phyloP scores from a whole-genome alignment of 1,139 yeast species.

The Hanseniaspora sp. region DNA sequence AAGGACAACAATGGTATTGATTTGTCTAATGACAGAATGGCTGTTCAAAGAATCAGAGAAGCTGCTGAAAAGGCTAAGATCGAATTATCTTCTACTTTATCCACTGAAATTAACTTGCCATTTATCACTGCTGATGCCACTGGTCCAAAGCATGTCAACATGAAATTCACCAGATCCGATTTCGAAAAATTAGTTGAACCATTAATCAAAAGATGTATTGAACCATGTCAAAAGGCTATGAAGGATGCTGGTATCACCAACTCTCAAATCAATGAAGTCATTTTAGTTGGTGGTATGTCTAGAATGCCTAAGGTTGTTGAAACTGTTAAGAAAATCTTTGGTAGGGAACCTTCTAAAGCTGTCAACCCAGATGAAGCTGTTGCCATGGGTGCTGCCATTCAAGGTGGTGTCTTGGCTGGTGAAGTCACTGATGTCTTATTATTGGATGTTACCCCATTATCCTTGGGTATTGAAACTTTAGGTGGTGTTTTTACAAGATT shows the following conservation, averaged over 20 bases:
- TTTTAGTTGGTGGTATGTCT: conserved; percentile 99
- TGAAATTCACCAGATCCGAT: conserved; percentile 84
- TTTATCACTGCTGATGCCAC: conserved; percentile 76
- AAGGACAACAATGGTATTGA: conserved; percentile 78
- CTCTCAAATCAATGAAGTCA: conserved; percentile 85
- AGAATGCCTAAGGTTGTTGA: conserved; percentile 99
- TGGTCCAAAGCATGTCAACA: conserved; percentile 97
- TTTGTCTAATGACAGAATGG: conserved; percentile 89
- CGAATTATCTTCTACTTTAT: conserved; percentile 85
- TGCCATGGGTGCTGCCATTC: conserved; percentile 99
- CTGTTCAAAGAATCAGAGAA: conserved; percentile 98
- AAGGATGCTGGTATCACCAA: conserved; percentile 87
- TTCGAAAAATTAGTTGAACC: conserved; percentile 86
- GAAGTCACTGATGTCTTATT: conserved; percentile 92
- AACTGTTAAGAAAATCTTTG: conserved; percentile 85
- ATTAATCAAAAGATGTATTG: conserved; percentile 81
- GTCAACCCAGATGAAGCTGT: conserved; percentile 99
- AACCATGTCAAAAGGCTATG: conserved; percentile 96
- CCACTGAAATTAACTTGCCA: conserved; percentile 93
- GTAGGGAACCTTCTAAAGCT: conserved; percentile 94
- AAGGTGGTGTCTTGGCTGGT: conserved; percentile 98
- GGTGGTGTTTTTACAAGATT: conserved; percentile 98
- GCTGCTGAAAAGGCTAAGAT: conserved; percentile 99
- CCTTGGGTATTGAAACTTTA: conserved; percentile 95
- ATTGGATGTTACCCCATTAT: conserved; percentile 93